Base-by-base conservation (phyloP, 192 early-diverging fungal genomes). In the Linnemannia hyalina region DNA sequence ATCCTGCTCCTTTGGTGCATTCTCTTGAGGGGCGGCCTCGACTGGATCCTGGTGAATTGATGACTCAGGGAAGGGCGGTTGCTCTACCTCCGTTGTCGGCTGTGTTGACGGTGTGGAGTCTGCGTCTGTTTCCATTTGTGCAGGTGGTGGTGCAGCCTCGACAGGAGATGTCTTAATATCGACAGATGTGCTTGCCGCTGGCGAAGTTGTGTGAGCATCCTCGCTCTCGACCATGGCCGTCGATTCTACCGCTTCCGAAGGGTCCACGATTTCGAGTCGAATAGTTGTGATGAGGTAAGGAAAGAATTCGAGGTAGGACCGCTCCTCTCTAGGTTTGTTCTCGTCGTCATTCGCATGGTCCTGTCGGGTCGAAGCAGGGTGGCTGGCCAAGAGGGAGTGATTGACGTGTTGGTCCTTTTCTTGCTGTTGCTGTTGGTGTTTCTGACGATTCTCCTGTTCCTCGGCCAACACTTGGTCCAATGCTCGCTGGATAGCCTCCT, bases 261-360 rank as follows among this genome's bases (percentile, higher is more conserved):
- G 22, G 60, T 76, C 73, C 23, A 94, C 80, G 36, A 94, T 81
- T 5, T 79, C 81, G 26, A 95, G 89, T 20, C 88, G 88, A 47
- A 80, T 54, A 40, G 88, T 70, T 13, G 92, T 82, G 74, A 95
- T 92, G 57, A 98, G 89, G 82, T 96, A 96, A 2, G 97, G 96
- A 80, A 95, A 97, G 49, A 95, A 94, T 57, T 95, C 95, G 32
- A 90, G 88, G 81, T 93, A 97, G 26, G 95, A 91, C 63, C 94
- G 92, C 87, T 98, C 97, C 88, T 98, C 97, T 68, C 96, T 91
- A 40, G 97, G 97, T 74, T 95, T 94, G 44, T 68, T 70, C 32
- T 89, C 88, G 18, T 85, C 80, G 18, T 85, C 84, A 23, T 75
- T 69, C 11, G 65, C 79, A 70, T 81, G 23, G 29, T 73, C 84